Percentiles rank a stretch among this genome's conserved stretches.
Evolutionary conservation across 352 stramenopile species (phyloP).

Genomic region (Vaucheria bursata): DNA sequence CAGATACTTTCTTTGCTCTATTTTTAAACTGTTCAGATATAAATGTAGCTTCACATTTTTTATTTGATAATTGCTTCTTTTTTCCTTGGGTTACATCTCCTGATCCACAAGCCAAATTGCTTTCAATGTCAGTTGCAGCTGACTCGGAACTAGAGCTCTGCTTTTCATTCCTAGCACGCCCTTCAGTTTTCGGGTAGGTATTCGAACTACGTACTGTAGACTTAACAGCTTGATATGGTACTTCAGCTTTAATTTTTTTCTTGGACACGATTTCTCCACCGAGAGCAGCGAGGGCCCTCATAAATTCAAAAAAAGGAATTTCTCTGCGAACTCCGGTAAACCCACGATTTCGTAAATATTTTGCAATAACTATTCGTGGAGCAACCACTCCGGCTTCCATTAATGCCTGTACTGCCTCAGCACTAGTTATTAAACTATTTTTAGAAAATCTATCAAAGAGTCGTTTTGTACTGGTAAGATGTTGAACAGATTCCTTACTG

Average conservation of each 20-base stretch:
- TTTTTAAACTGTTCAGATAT: background rate
- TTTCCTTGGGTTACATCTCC: background rate
- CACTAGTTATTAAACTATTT: conserved; percentile 43
- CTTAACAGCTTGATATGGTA: conserved; percentile 17
- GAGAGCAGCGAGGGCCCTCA: conserved; percentile 49
- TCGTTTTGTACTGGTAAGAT: conserved; percentile 50
- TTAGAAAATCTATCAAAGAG: conserved; percentile 52
- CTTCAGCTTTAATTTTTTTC: too few relatives aligned
- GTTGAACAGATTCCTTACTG: conserved; percentile 25
- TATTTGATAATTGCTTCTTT: background rate
- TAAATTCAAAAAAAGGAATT: conserved; percentile 53
- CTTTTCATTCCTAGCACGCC: background rate
- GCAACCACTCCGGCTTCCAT: conserved; percentile 42
- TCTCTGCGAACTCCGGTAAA: conserved; percentile 46
- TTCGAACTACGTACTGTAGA: background rate
- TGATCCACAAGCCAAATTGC: background rate
- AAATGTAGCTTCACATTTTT: background rate
- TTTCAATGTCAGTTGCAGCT: background rate
- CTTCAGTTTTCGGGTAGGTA: background rate
- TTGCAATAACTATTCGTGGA: conserved; percentile 31
- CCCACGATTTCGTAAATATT: conserved; percentile 47
- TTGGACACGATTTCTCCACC: conserved; percentile 34
- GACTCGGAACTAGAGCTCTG: background rate
- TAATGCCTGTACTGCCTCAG: conserved; percentile 49
- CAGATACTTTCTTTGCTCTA: background rate